Base-by-base conservation (phyloP, 2,329 filamentous ascomycete species). In the Fusarium nisikadoi region DNA sequence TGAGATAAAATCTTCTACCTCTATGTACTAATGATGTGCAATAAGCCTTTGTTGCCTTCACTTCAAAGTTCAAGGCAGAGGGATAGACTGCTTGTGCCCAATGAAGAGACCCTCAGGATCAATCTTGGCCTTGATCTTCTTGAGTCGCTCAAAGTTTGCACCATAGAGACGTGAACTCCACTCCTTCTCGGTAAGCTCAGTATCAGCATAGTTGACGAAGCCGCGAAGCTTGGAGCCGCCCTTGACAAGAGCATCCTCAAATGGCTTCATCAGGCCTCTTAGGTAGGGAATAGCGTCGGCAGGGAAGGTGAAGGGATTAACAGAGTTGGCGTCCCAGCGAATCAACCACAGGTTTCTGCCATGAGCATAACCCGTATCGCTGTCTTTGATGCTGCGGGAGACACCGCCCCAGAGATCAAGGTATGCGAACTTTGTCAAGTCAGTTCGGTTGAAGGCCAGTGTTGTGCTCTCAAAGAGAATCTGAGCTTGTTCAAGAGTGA, bases 341-440 rank as follows among this genome's bases (percentile, higher is more conserved):
- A 77, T 75, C 23, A 77, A 13, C 75, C 75, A 77, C 2, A 75
- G 56, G 46, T 75, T 76, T 36, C 70, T 72, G 11, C 73, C 75
- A 16, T 77, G 75, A 6, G 75, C 71, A 17, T 74, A 76, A 1
- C 62, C 62, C 1, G 75, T 77, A 27, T 77, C 75, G 1, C 29
- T 43, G 19, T 76, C 75, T 8, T 54, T 46, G 36, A 76, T 72
- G 27, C 57, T 45, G 9, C 75, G 71, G 6, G 75, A 77, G 3
- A 76, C 67, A 20, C 75, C 75, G 2, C 75, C 75, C 75, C 75
- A 77, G 33, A 77, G 73, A n/a, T 77, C 75, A 17, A 77, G 49
- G 43, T 75, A 77, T 4, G 71, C 75, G 2, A 65, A 72, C 47
- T 72, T 75, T 9, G 50, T 33, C 16, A 76, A n/a, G 13, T 76